Evolutionary conservation across 2,329 filamentous ascomycete genomes (phyloP), one percentile per base, ranked within the genome.

Genomic region (Hymenotorrendiella dingleyae): DNA sequence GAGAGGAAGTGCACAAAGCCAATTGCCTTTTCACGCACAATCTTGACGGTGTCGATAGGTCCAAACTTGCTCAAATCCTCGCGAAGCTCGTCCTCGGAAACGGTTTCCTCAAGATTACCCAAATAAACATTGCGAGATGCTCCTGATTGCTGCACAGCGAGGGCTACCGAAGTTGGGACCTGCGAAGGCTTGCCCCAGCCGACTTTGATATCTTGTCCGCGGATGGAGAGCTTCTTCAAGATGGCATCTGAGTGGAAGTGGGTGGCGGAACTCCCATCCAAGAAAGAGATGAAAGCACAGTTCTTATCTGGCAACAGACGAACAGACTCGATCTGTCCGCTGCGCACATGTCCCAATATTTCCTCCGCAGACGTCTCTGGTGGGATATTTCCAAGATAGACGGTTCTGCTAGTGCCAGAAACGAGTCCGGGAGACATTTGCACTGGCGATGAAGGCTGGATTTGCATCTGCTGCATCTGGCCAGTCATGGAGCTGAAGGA

Each of bases 241-340:
- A 98, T 98, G 55, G 93, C 93, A 74, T 98, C 93, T 16, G 93
- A 98, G 73, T 98, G 93, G 71, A 98, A 98, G 65, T 98, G 93
- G 17, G 91, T 97, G 43, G 93, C 93, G 22, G 93, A 96, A 70
- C 90, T 95, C 58, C 90, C 89, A 62, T 98, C 93, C 53, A 98
- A 74, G 72, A 98, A 98, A 6, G 93, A 98, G 63, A 98, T 97
- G 74, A 98, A 98, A 45, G 93, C 93, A 62, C 93, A 98, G 75
- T 97, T 98, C 86, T 97, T 98, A 69, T 98, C 93, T 19, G 91
- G 88, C 42, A 98, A 74, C 53, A 98, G 77, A 56, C 93, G 85
- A 40, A 98, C 93, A n/a, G 93, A 97, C 71, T 98, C 93, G 59
- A 98, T 97, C 64, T 97, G 93, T 19, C 93, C 93, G 66, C 93